These are phyloP conservation scores for Cutaneotrichosporon sp. DNA, from an alignment of 1,284 basidiomycete genomes.

Conservation along the genomic window DNA sequence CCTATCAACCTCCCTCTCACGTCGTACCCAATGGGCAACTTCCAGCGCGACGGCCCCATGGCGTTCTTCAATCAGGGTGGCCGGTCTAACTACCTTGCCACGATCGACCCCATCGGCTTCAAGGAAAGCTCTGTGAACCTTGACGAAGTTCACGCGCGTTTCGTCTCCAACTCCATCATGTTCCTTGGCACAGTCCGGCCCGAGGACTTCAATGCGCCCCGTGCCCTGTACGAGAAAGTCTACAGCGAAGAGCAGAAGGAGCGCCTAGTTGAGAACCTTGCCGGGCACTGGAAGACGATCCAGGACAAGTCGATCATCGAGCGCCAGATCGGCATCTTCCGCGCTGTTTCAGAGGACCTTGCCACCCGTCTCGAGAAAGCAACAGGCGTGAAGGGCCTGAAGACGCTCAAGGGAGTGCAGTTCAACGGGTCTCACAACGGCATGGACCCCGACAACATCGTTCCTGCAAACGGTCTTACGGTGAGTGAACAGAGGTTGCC, in stretches of 20 bases:
- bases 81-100: constrained; percentile 81
- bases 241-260: constrained; percentile 64
- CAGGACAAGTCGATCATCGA: constrained; percentile 65
- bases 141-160: constrained; percentile 62
- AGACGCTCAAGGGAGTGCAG: constrained; percentile 57
- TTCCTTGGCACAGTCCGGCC: constrained; percentile 74
- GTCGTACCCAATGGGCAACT: constrained; percentile 64
- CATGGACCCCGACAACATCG: constrained; percentile 2
- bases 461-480: constrained; percentile 1
- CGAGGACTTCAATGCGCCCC: constrained; percentile 84
- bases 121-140: constrained; percentile 31
- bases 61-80: constrained; percentile 70
- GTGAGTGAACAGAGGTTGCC: too few species aligned
- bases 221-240: constrained; percentile 70
- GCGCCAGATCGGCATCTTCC: constrained; percentile 72
- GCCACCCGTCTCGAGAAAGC: constrained; percentile 69
- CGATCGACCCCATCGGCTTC: constrained; percentile 52
- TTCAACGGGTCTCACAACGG: constrained; percentile 52
- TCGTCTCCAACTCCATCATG: constrained; percentile 64
- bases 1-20: constrained; percentile 75
- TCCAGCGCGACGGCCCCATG: constrained; percentile 59
- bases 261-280: constrained; percentile 70
- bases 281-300: too few species aligned
- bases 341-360: constrained; percentile 66
- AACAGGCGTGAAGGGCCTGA: constrained; percentile 54